Base-by-base conservation (phyloP, 2,329 filamentous ascomycete species). In the Aspergillus clavatus region DNA sequence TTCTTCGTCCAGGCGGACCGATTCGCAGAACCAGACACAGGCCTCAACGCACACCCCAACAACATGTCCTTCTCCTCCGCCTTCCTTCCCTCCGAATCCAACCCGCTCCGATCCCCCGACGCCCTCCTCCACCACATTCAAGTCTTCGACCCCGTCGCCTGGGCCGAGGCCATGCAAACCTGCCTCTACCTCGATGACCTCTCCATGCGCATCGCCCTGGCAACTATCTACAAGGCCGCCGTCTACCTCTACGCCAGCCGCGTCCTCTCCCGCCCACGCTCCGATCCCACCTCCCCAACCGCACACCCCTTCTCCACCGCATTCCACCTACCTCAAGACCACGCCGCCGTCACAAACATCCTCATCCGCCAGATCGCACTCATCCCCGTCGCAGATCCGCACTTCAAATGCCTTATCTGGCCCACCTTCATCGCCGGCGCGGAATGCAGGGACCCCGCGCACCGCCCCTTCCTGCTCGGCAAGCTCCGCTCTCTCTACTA, bases 151-250 rank as follows among this genome's bases (percentile, higher is more conserved):
- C 61, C 67, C 8, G 48, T 58, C 12, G 48, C 58, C 37, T 70
- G 67, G 67, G 62, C 67, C 24, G 55, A 66, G 41, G 59, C 63
- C 37, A 65, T 70, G 55, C 66, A 69, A 51, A 50, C 56, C n/a
- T 64, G 56, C 44, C 54, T 58, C 28, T 78, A 74, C 60, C 73
- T 79, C 21, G 57, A 68, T 1, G 67, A 72, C 12, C 61, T 79
- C 10, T 66, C 71, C 38, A 63, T 68, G 50, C 73, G 72, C 41
- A 72, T 80, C 40, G 66, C 67, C 42, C 72, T 78, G 1, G 77
- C 67, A 22, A 60, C 57, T 38, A 55, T 64, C 42, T 69, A 68
- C 53, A 64, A 69, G 51, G 58, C 63, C 19, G 60, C 66, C 33
- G 66, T 70, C 38, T 68, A 69, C 46, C 62, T 70, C 23, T 70